Percentiles rank a stretch among this genome's conserved stretches.
phyloP scores from a whole-genome alignment of 2,329 filamentous ascomycete genomes.

The Ophiostoma populinum region DNA sequence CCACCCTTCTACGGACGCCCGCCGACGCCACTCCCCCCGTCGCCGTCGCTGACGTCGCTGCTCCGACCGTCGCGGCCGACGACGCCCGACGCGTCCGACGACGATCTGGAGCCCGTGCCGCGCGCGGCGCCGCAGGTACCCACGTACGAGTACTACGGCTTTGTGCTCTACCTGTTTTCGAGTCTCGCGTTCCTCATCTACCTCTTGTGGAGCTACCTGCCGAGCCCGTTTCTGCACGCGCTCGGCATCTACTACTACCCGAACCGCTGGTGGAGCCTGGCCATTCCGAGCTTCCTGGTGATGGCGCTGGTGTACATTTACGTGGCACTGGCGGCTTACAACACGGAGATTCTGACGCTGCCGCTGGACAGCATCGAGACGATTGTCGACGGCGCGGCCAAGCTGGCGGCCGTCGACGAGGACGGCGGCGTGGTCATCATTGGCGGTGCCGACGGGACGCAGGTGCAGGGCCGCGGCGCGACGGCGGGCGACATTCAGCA shows the following conservation, averaged over 20 bases:
- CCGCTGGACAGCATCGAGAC: conserved; percentile 68
- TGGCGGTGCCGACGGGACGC: conserved; percentile 7
- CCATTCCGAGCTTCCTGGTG: conserved; percentile 78
- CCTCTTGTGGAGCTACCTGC: conserved; percentile 74
- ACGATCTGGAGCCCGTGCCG: conserved; percentile 63
- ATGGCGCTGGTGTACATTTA: conserved; percentile 86
- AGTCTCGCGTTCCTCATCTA: conserved; percentile 62
- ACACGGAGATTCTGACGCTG: conserved; percentile 74
- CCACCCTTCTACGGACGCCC: conserved; percentile 95
- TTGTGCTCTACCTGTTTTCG: conserved; percentile 85
- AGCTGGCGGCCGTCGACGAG: conserved; percentile 56
- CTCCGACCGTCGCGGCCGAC: conserved; percentile 81
- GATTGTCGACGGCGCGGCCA: conserved; percentile 77
- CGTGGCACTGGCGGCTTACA: conserved; percentile 78
- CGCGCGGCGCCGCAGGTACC: conserved; percentile 83
- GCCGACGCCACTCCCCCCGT: conserved; percentile 85
- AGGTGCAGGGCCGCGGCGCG: conserved; percentile 7
- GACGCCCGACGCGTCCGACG: conserved; percentile 80
- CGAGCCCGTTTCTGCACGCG: conserved; percentile 77
- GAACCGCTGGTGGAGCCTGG: conserved; percentile 93
- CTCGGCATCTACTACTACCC: conserved; percentile 95
- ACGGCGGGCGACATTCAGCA: conserved; percentile 1
- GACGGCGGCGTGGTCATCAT: conserved; percentile 8
- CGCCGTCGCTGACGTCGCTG: conserved; percentile 80
- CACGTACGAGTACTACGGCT: conserved; percentile 99